phyloP scores from a whole-genome alignment of 441 rosid species.

The Jatropha multifida region DNA sequence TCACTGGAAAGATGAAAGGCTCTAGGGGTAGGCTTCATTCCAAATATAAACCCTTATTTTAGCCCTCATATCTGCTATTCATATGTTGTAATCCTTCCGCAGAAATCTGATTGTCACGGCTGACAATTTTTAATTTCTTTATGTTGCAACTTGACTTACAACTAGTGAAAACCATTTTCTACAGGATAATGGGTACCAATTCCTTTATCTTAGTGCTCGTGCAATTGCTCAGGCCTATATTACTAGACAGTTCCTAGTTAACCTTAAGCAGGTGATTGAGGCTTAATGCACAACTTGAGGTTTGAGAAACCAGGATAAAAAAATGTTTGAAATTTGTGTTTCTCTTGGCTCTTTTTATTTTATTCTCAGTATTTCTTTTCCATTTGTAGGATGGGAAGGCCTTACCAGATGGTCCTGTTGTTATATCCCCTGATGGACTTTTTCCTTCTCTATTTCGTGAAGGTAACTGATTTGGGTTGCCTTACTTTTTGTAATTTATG shows the following conservation, averaged over 20 bases:
- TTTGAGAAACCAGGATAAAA: conserved; percentile 5
- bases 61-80: conserved; percentile 9
- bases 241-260: conserved; percentile 82
- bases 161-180: conserved; percentile 52
- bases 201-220: conserved; percentile 95
- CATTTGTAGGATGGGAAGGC: conserved; percentile 79
- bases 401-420: conserved; percentile 96
- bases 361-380: conserved; percentile 11
- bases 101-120: background rate
- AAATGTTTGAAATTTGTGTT: conserved; percentile 3
- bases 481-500: background rate
- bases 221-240: conserved; percentile 91
- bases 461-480: conserved; percentile 44
- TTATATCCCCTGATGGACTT: conserved; percentile 97
- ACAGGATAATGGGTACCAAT: conserved; percentile 97
- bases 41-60: conserved; percentile 11
- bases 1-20: conserved; percentile 5
- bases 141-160: conserved; percentile 65
- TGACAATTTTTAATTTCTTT: background rate
- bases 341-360: background rate
- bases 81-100: background rate
- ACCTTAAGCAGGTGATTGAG: conserved; percentile 83
- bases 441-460: conserved; percentile 91
- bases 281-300: conserved; percentile 13
- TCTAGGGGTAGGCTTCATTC: conserved; percentile 2